Percentiles rank a stretch among this genome's conserved stretches.
phyloP scores from a whole-genome alignment of 1,284 basidiomycete species.

The Dichomitus squalens region DNA sequence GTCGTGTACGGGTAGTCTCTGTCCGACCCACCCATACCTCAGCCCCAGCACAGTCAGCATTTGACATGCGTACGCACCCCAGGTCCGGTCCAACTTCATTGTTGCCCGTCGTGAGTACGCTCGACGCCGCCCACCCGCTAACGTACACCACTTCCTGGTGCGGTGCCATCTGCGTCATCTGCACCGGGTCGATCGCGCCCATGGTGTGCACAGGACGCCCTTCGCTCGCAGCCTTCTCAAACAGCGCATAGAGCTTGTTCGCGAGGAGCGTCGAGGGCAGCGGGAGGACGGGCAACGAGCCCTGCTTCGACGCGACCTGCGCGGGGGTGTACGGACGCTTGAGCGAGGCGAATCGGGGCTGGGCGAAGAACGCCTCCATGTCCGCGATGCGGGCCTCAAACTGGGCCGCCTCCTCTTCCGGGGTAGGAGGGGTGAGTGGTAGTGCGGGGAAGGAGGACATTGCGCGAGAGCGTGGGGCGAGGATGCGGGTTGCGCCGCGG shows the following conservation, averaged over 20 bases:
- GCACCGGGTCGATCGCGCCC: constrained; percentile 90
- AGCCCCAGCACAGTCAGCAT: neutral
- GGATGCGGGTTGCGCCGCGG: constrained; percentile 17
- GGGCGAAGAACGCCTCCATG: constrained; percentile 74
- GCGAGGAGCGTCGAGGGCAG: constrained; percentile 79
- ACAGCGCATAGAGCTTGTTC: constrained; percentile 77
- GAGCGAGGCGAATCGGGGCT: constrained; percentile 73
- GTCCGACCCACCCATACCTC: neutral
- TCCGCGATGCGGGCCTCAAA: constrained; percentile 67
- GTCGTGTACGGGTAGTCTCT: constrained; percentile 95
- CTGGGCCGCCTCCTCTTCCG: constrained; percentile 63
- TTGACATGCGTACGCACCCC: constrained; percentile 58
- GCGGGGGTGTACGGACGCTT: constrained; percentile 81
- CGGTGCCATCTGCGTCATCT: constrained; percentile 97
- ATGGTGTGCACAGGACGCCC: constrained; percentile 81
- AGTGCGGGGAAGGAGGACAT: constrained; percentile 38
- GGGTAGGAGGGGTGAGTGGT: constrained; percentile 65
- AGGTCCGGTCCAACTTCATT: constrained; percentile 99
- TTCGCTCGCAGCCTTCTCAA: constrained; percentile 66
- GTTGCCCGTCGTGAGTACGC: constrained; percentile 85
- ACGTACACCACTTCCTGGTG: constrained; percentile 96
- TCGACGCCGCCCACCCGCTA: constrained; percentile 91
- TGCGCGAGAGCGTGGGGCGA: constrained; percentile 18
- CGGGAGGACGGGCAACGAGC: constrained; percentile 79
- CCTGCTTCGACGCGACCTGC: constrained; percentile 86